Evolutionary conservation across 768 basidiomycete species (phyloP).

Genomic region (Kwoniella dejecticola): DNA sequence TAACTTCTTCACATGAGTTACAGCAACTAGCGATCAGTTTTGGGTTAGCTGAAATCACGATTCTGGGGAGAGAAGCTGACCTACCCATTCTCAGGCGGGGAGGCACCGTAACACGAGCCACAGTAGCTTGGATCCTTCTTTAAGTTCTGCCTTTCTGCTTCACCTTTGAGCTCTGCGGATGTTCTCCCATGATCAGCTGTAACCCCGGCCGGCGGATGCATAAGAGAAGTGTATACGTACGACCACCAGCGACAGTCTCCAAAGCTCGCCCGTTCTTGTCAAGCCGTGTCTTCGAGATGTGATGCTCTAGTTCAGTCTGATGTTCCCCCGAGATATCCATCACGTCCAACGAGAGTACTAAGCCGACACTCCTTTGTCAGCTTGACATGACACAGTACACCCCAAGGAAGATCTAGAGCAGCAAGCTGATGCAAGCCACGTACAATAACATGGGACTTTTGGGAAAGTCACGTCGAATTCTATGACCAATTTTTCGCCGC

Average conservation of each 20-base stretch:
- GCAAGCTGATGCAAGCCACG: constrained; percentile 54
- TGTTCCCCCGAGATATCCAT: constrained; percentile 98
- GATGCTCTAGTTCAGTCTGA: constrained; percentile 83
- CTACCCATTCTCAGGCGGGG: constrained; percentile 47
- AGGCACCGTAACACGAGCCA: constrained; percentile 93
- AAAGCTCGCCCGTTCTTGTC: constrained; percentile 65
- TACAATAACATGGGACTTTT: constrained; percentile 94
- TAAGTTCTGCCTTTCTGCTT: constrained; percentile 64
- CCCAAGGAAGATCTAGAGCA: no score
- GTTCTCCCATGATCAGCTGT: constrained; percentile 7
- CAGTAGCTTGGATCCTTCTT: constrained; percentile 65
- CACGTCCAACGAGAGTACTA: constrained; percentile 92
- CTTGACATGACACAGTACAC: not conserved
- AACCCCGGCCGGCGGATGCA: not conserved
- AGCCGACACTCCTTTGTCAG: constrained; percentile 8
- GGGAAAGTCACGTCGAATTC: constrained; percentile 93
- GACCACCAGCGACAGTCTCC: constrained; percentile 39
- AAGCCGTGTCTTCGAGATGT: constrained; percentile 79
- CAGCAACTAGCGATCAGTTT: constrained; percentile 76
- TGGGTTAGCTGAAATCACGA: constrained; percentile 51
- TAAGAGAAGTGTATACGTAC: constrained; percentile 26
- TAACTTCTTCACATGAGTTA: constrained; percentile 92
- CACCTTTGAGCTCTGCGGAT: constrained; percentile 71
- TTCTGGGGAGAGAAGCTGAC: not conserved
- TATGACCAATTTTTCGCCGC: constrained; percentile 92